phyloP scores from a whole-genome alignment of 23 red algal species.

The Pyropia haitanensis region DNA sequence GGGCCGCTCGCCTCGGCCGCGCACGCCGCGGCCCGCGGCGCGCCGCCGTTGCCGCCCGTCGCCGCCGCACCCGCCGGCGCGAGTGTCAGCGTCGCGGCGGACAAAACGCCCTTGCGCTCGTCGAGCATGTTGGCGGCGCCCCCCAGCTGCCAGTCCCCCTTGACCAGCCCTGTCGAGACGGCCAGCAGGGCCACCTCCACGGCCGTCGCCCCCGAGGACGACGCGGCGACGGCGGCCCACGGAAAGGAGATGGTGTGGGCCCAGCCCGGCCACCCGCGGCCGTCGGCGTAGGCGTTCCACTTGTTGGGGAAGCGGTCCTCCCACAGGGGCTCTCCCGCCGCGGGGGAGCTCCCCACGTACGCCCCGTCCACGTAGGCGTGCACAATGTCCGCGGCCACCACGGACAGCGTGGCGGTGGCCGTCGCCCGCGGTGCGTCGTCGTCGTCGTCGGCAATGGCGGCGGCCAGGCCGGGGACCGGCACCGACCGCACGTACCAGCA shows the following conservation, averaged over 20 bases:
- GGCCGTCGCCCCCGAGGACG: neutral
- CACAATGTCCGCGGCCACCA: conserved; percentile 43
- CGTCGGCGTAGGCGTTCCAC: conserved; percentile 48
- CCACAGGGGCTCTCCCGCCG: conserved; percentile 22
- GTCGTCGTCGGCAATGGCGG: neutral
- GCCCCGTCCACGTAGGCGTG: conserved; percentile 36
- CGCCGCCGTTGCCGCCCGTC: too few species aligned
- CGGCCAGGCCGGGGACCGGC: neutral
- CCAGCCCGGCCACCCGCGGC: conserved; percentile 7
- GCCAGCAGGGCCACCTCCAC: conserved; percentile 41
- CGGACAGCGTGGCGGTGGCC: conserved; percentile 1
- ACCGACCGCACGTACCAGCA: conserved; percentile 41
- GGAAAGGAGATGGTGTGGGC: conserved; percentile 4
- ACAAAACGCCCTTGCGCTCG: conserved; percentile 68
- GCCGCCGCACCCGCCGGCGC: neutral
- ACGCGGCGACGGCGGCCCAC: neutral
- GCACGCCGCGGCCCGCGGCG: neutral
- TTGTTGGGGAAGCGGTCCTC: conserved; percentile 81
- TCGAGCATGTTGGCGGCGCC: conserved; percentile 47
- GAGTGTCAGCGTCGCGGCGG: conserved; percentile 5
- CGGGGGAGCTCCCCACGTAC: conserved; percentile 12
- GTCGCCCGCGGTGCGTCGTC: conserved; percentile 4
- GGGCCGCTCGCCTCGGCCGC: too few species aligned
- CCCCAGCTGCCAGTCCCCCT: conserved; percentile 91
- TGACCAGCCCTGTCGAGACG: conserved; percentile 69